phyloP scores from a whole-genome alignment of 73 alveolate genomes.

The Durusdinium trenchii region DNA sequence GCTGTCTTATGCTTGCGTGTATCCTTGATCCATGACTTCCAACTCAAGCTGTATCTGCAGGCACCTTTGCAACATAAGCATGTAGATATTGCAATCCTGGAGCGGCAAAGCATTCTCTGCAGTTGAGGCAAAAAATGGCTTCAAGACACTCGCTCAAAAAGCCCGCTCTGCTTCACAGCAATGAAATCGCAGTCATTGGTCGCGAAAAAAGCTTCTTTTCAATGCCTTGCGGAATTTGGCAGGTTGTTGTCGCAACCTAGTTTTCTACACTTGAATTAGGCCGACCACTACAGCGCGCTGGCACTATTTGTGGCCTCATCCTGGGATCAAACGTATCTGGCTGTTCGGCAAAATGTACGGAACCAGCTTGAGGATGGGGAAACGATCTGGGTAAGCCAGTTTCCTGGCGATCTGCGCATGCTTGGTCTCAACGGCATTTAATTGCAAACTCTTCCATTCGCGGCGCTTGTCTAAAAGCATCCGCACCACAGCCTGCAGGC shows the following conservation, averaged over 20 bases:
- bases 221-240: constrained; percentile 56
- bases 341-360: constrained; percentile 64
- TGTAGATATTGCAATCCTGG: constrained; percentile 43
- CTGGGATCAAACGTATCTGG: constrained; percentile 62
- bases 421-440: constrained; percentile 57
- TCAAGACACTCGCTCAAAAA: not conserved
- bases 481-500: constrained; percentile 92
- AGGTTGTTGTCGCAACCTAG: constrained; percentile 6
- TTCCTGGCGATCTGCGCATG: constrained; percentile 77
- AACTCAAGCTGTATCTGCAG: too few relatives aligned
- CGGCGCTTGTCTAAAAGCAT: constrained; percentile 59
- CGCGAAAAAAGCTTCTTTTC: not conserved
- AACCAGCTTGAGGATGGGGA: constrained; percentile 73
- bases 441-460: constrained; percentile 64
- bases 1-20: too few relatives aligned
- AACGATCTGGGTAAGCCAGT: constrained; percentile 82
- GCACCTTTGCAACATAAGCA: constrained; percentile 30
- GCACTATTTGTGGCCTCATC: constrained; percentile 62
- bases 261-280: constrained; percentile 22
- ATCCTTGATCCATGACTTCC: too few relatives aligned
- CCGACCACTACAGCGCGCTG: constrained; percentile 59
- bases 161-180: not conserved
- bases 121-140: not conserved
- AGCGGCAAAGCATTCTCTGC: not conserved
- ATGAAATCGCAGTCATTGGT: not conserved